Base-by-base conservation (phyloP, 805 yeast species). In the Ogataea degrootiae region DNA sequence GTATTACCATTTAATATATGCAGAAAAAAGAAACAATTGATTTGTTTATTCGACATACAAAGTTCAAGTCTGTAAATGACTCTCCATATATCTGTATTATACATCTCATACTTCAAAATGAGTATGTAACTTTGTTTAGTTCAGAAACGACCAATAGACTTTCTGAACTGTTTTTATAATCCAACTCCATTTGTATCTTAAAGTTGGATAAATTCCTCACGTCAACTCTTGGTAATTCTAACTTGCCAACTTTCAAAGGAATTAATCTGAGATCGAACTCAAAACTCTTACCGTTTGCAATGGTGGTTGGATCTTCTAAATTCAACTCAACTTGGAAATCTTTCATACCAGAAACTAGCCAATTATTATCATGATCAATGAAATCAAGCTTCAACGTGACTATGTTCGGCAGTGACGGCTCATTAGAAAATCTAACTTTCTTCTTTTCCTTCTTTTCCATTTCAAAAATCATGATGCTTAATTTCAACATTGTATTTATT, bases 281-380 rank as follows among this genome's bases (percentile, higher is more conserved):
- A 39, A 54, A 60, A 2, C 37, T 35, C 17, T 44, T 41, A 11
- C 55, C 56, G 4, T 42, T 36, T 11, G 44, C 42, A 3, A 36
- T 45, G 7, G 42, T 31, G 6, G 44, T 39, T 3, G 50, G 48
- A 9, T 49, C 50, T 9, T 47, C 43, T 11, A 61, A 42, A 36
- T 51, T 47, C 26, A 63, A 37, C 14, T 64, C 69, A 5, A 75
- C 64, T 2, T 69, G 60, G 51, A 89, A 77, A 11, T 70, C 61
- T 49, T 80, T 80, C 51, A 77, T 72, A 0, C 98, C 98, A 6
- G 88, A 80, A 5, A 90, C 68, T 3, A 89, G 61, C 98, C 98
- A 92, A 44, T 74, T 76, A 22, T 51, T 61, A 14, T 89, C 96
- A 51, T 46, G 48, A 15, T 62, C 63, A 26, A 48, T 33, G n/a